Evolutionary conservation across 176 grass and related monocot genomes (phyloP), one percentile per base, ranked within the genome.

Genomic region (Avena atlantica): DNA sequence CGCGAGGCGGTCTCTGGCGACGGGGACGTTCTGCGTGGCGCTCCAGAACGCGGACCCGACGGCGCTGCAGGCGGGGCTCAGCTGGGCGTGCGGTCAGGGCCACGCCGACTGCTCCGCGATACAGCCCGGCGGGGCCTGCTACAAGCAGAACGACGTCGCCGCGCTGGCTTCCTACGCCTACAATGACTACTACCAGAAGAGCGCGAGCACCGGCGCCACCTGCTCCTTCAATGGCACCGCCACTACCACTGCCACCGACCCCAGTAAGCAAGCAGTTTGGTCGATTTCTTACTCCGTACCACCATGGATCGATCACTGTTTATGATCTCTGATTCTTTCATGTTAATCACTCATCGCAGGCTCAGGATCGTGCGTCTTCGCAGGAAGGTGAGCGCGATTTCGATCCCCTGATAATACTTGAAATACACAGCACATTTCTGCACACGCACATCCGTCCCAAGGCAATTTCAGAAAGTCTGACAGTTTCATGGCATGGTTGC

Each of bases 141-240:
- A 92, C 89, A 66, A 82, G 81, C 83, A 81, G 51, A 91, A 95
- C 88, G 82, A 98, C 84, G 53, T 98, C 59, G 44, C 92, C 4
- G 96, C 84, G 45, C 44, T 98, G 67, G 93, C 93, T 11, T 95
- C 96, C 80, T 98, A 93, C 80, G 96, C 96, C 57, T 98, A 91
- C 83, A 98, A 98, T 61, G 93, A 98, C 73, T 98, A 98, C 85
- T 98, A 91, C 84, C 90, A 95, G 9, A 89, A 83, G 65, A 83
- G 23, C 19, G 21, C 80, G 8, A 47, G 19, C 71, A 85, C 78
- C 60, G 93, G 95, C 29, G 95, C 87, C n/a, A 92, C 91, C 61
- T 98, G 96, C 90, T 89, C 65, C 24, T 98, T 98, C 89, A 93
- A 84, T 50, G 90, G 89, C 87, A 98, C 93, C 2, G 96, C 93